Evolutionary conservation across 1,284 basidiomycete genomes (phyloP).

Genomic region (Uromyces viciae-fabae): DNA sequence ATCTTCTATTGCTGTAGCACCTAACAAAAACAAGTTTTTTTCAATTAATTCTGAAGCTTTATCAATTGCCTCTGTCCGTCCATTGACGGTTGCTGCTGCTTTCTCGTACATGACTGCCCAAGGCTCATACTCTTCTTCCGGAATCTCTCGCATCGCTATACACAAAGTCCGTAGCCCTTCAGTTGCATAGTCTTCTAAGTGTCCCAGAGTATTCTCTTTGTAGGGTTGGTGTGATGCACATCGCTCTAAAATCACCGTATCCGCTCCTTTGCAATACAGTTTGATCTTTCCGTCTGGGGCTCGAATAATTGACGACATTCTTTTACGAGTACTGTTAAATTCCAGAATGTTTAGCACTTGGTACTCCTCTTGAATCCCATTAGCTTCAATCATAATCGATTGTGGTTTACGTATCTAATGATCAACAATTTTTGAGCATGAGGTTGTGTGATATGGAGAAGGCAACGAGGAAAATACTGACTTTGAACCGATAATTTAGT

Average conservation of each 20-base stretch:
- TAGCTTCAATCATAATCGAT: conserved; percentile 81
- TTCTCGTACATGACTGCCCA: conserved; percentile 85
- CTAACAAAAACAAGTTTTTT: conserved; percentile 83
- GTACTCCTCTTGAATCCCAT: conserved; percentile 72
- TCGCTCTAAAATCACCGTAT: conserved; percentile 91
- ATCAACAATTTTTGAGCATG: conserved; percentile 57
- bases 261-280: conserved; percentile 93
- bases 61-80: conserved; percentile 87
- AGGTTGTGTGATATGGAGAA: neutral
- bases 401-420: conserved; percentile 76
- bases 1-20: conserved; percentile 97
- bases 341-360: conserved; percentile 96
- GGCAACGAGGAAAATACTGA: conserved; percentile 55
- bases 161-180: conserved; percentile 96
- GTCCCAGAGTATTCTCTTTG: conserved; percentile 77
- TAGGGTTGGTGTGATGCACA: conserved; percentile 71
- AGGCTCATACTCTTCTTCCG: conserved; percentile 81
- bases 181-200: conserved; percentile 96
- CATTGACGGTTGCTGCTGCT: conserved; percentile 86
- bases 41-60: conserved; percentile 93
- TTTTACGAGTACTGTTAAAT: conserved; percentile 94
- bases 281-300: conserved; percentile 86
- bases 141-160: conserved; percentile 84
- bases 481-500: conserved; percentile 88
- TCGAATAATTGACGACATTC: conserved; percentile 93